Conservation (phyloP, 441 rosid genomes). For the Erysimum cheiri region DNA sequence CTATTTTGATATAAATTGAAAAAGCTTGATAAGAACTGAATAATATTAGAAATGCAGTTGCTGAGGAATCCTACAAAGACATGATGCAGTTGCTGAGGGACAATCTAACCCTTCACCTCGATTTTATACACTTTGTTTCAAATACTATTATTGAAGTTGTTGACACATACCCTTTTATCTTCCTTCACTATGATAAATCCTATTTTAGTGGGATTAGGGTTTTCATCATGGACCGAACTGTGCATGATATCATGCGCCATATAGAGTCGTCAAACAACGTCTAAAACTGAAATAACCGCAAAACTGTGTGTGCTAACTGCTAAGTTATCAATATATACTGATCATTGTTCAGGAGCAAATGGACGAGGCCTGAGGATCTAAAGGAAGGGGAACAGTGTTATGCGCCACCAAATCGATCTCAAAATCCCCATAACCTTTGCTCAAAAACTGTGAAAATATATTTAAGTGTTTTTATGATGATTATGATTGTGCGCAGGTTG, state of each 20-base stretch:
- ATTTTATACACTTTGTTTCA: neutral
- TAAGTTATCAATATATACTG: conserved; percentile 4
- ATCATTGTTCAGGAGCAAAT: conserved; percentile 43
- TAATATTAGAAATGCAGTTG: too few species aligned
- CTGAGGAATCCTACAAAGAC: conserved; percentile 60
- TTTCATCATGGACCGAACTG: neutral
- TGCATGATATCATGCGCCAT: conserved; percentile 13
- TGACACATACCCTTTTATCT: neutral
- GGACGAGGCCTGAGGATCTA: conserved; percentile 45
- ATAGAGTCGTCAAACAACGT: neutral
- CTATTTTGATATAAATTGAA: neutral
- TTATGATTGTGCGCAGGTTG: conserved; percentile 47
- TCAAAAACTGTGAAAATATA: conserved; percentile 39
- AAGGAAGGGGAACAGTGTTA: conserved; percentile 27
- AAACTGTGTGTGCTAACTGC: conserved; percentile 22
- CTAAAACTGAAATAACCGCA: conserved; percentile 1
- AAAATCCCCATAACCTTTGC: conserved; percentile 29
- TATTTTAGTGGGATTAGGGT: conserved; percentile 2
- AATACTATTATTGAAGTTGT: neutral
- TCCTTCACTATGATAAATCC: neutral
- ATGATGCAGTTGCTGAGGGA: conserved; percentile 62
- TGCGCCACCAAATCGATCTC: conserved; percentile 15
- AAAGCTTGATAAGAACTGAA: neutral
- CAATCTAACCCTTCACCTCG: conserved; percentile 51
- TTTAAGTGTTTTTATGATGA: conserved; percentile 35